Base-by-base conservation (phyloP, 2,329 filamentous ascomycete genomes). In the Bisporella sp. region DNA sequence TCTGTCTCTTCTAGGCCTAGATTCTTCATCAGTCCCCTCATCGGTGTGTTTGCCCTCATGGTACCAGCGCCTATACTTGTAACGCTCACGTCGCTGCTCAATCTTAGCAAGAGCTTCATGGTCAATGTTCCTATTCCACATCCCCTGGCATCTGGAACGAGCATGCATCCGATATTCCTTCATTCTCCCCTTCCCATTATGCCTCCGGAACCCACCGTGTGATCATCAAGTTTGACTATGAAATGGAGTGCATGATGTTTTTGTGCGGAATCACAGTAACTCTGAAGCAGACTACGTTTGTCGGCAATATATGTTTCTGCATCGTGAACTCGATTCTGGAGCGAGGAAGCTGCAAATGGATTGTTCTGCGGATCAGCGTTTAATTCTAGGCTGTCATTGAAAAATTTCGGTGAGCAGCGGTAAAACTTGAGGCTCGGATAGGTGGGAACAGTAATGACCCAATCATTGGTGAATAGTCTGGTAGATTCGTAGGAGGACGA, bases 391-490 rank as follows among this genome's bases (percentile, higher is more conserved):
- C 70, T 68, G 1, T 67, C 68, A 9, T 69, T 58, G 52, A 77
- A 76, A 28, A 47, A 35, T 45, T 78, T 73, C 9, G 69, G 67
- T 31, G 75, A 77, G 4, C 77, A 71, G 50, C 73, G 74, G 3
- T 62, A 61, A 60, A 81, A 77, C 28, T 76, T 66, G 12, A 69
- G 65, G 0, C 73, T 71, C 0, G 80, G 69, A 7, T 76, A 77
- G 0, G 74, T 73, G 4, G 79, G 67, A 55, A 78, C 71, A 0
- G 73, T 62, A 12, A 73, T 71, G 48, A 71, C 70, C 46, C 64
- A 69, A 59, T 71, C 66, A 39, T 68, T 61, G 9, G 71, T 71
- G 54, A 71, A 67, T 21, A 21, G 21, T 21, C 21, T 21, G 21
- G 21, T 21, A 21, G 21, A 21, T 21, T 21, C 21, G 21, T 21